phyloP scores from a whole-genome alignment of 2,329 filamentous ascomycete species.

The Didymella glomerata region DNA sequence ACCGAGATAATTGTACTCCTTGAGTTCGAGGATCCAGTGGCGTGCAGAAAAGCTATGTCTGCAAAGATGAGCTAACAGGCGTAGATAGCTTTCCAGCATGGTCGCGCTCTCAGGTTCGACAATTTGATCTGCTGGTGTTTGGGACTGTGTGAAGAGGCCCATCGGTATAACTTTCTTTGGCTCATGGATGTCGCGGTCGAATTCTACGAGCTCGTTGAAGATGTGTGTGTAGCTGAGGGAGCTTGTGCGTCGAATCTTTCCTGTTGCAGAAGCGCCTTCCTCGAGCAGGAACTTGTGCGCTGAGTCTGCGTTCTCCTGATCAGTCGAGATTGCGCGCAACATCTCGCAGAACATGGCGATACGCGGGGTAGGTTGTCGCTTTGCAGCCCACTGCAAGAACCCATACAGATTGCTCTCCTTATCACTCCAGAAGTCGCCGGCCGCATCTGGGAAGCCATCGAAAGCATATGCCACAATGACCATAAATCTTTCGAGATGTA shows the following conservation, averaged over 20 bases:
- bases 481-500: slow-evolving; percentile 84
- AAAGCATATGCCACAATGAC: slow-evolving; percentile 92
- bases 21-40: slow-evolving; percentile 73
- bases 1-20: slow-evolving; percentile 73
- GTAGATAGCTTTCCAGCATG: slow-evolving; percentile 94
- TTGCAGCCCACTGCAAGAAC: slow-evolving; percentile 97
- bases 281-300: slow-evolving; percentile 91
- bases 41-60: slow-evolving; percentile 76
- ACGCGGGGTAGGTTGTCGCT: slow-evolving; percentile 91
- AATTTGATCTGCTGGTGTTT: slow-evolving; percentile 58
- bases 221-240: slow-evolving; percentile 94
- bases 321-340: slow-evolving; percentile 85
- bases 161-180: slow-evolving; percentile 67
- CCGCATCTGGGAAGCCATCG: slow-evolving; percentile 82
- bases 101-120: slow-evolving; percentile 95
- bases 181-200: slow-evolving; percentile 80
- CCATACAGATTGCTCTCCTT: slow-evolving; percentile 92
- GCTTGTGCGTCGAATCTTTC: slow-evolving; percentile 81
- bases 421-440: slow-evolving; percentile 89
- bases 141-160: slow-evolving; percentile 61
- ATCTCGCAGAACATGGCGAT: slow-evolving; percentile 98
- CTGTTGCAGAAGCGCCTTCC: slow-evolving; percentile 72
- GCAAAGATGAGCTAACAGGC: slow-evolving; percentile 83
- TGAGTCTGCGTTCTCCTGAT: slow-evolving; percentile 80
- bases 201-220: slow-evolving; percentile 86